A percentile compares a stretch with the other conserved stretches of the same genome.
Evolutionary conservation across 768 basidiomycete species (phyloP).

Genomic region (Phanerochaete sordida): DNA sequence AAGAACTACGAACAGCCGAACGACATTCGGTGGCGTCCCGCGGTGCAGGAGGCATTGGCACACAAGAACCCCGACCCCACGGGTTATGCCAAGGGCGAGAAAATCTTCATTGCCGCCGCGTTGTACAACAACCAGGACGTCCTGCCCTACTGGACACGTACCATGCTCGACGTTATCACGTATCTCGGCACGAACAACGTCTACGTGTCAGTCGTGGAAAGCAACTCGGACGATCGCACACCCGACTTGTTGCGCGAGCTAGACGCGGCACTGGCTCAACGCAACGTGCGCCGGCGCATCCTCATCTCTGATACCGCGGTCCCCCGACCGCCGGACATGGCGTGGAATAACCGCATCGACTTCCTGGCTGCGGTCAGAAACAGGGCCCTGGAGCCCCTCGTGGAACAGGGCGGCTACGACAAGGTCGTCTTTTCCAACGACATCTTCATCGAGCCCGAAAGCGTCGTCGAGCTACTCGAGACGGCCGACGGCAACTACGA

Average conservation of each 20-base stretch:
- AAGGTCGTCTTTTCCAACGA: slow-evolving; percentile 42
- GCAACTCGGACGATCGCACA: slow-evolving; percentile 30
- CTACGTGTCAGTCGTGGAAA: slow-evolving; percentile 41
- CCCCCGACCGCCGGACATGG: slow-evolving; percentile 18
- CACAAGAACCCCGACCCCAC: slow-evolving; percentile 12
- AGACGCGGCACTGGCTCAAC: slow-evolving; percentile 19
- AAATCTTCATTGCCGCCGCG: slow-evolving; percentile 38
- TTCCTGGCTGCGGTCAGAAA: slow-evolving; percentile 39
- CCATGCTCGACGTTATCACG: slow-evolving; percentile 31
- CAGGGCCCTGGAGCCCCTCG: slow-evolving; percentile 38
- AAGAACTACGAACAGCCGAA: slow-evolving; percentile 23
- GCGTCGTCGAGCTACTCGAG: slow-evolving; percentile 35
- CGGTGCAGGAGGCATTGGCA: slow-evolving; percentile 17
- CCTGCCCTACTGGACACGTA: slow-evolving; percentile 36
- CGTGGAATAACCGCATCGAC: slow-evolving; percentile 31
- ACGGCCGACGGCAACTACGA: slow-evolving; percentile 38
- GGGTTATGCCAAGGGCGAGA: slow-evolving; percentile 27
- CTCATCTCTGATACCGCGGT: slow-evolving; percentile 26
- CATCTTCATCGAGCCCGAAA: slow-evolving; percentile 37
- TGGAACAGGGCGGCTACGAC: slow-evolving; percentile 32
- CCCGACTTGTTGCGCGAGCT: slow-evolving; percentile 29
- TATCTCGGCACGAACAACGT: slow-evolving; percentile 41
- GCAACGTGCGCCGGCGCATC: slow-evolving; percentile 29
- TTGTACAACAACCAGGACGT: slow-evolving; percentile 36
- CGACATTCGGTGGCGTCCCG: slow-evolving; percentile 24